These are phyloP conservation scores for Coemansia sp. DNA, from an alignment of 192 early-diverging fungal species.

Conservation along the genomic window DNA sequence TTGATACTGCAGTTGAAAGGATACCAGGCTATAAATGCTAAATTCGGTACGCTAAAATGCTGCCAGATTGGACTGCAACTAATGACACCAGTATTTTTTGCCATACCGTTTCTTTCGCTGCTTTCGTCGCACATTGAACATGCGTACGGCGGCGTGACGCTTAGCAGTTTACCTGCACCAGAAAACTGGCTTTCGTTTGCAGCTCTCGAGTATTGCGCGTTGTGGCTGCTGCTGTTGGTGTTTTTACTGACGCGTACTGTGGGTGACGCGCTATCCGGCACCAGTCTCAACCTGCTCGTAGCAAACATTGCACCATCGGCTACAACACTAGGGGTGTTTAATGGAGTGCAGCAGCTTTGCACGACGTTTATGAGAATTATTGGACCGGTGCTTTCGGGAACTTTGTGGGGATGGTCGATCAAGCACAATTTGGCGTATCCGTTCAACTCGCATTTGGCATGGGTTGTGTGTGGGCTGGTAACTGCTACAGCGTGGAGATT, in stretches of 20 bases:
- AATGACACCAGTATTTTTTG: constrained; percentile 5
- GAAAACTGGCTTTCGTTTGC: constrained; percentile 3
- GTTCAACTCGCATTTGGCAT: constrained; percentile 39
- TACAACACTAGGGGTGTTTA: constrained; percentile 35
- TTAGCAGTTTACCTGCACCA: not conserved
- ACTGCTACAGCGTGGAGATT: constrained; percentile 6
- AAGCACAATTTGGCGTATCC: constrained; percentile 36
- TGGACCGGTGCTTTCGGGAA: constrained; percentile 25
- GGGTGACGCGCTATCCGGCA: constrained; percentile 23
- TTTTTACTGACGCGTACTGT: constrained; percentile 21
- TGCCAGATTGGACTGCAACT: not conserved
- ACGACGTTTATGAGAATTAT: constrained; percentile 18
- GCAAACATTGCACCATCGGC: constrained; percentile 35
- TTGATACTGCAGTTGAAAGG: constrained; percentile 55
- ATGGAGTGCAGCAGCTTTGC: constrained; percentile 39
- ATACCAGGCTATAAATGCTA: constrained; percentile 45
- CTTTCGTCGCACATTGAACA: not conserved
- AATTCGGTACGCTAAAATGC: constrained; percentile 25
- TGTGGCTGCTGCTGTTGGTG: constrained; percentile 30
- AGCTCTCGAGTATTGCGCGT: constrained; percentile 4
- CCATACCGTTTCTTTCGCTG: constrained; percentile 13
- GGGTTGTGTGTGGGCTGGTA: constrained; percentile 21
- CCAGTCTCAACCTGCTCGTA: constrained; percentile 40
- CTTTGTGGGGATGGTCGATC: constrained; percentile 40
- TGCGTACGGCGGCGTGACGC: not conserved